These are phyloP conservation scores for Lepiota venenata DNA, from an alignment of 768 basidiomycete genomes.

Conservation along the genomic window DNA sequence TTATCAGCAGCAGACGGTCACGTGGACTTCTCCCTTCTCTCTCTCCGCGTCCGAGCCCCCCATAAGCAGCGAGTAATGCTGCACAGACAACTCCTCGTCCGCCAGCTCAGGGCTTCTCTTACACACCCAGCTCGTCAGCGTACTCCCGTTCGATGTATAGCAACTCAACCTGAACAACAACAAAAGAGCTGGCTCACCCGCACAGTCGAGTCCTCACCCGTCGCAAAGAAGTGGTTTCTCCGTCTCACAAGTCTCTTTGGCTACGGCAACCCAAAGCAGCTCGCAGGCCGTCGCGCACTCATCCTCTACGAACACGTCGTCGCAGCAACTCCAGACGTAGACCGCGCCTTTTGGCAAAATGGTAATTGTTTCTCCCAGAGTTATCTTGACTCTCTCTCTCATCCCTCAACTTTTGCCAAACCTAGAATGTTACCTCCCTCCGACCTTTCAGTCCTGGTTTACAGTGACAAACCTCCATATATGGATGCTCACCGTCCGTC, in stretches of 20 bases:
- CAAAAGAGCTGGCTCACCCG: conserved; percentile 53
- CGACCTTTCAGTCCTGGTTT: conserved; percentile 97
- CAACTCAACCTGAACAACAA: conserved; percentile 6
- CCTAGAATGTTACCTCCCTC: conserved; percentile 81
- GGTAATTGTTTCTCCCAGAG: conserved; percentile 34
- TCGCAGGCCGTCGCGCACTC: conserved; percentile 57
- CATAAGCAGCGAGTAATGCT: too few species aligned
- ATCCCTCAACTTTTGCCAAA: background rate
- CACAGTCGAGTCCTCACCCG: conserved; percentile 47
- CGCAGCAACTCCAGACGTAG: conserved; percentile 53
- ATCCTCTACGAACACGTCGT: conserved; percentile 56
- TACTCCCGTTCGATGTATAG: background rate
- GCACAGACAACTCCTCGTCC: conserved; percentile 3
- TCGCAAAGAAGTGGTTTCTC: conserved; percentile 42
- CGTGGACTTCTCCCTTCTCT: background rate
- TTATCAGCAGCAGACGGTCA: background rate
- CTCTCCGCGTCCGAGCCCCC: background rate
- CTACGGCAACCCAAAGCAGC: conserved; percentile 58
- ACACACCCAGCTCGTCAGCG: background rate
- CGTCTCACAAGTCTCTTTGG: conserved; percentile 49
- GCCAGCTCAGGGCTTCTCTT: background rate
- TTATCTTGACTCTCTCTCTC: background rate
- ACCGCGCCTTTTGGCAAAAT: conserved; percentile 60
- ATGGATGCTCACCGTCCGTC: conserved; percentile 85
- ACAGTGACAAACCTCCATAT: conserved; percentile 90